These are phyloP conservation scores for Scheffersomyces cryptocercus DNA, from an alignment of 1,139 yeast genomes.

Conservation along the genomic window DNA sequence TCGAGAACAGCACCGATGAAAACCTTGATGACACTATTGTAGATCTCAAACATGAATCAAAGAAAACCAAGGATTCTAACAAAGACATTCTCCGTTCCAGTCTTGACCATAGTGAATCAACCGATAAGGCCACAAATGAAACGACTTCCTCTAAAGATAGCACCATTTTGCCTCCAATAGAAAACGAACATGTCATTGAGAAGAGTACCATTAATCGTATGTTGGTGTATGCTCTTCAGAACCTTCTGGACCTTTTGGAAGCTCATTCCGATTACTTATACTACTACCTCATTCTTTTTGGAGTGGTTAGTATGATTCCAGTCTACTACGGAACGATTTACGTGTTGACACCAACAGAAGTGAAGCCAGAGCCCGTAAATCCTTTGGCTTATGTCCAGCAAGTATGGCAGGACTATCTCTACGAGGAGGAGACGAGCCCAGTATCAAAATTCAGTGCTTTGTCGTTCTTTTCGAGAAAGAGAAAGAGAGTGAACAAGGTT, in stretches of 20 bases:
- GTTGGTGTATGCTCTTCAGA: constrained; percentile 3
- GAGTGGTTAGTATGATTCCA: not conserved
- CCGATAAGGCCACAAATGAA: not conserved
- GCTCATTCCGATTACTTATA: constrained; percentile 18
- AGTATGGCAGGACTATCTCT: constrained; percentile 12
- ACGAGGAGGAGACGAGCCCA: constrained; percentile 11
- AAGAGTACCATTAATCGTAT: not conserved
- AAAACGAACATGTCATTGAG: not conserved
- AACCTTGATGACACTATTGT: not conserved
- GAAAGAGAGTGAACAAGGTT: constrained; percentile 4
- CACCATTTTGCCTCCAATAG: not conserved
- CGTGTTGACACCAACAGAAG: not conserved
- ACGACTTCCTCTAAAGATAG: not conserved
- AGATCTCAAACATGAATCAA: not conserved
- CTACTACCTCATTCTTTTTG: constrained; percentile 12
- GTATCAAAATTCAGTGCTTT: constrained; percentile 3
- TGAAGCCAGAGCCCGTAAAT: constrained; percentile 5
- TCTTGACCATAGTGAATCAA: too few species aligned
- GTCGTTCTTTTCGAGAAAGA: constrained; percentile 6
- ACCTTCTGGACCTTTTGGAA: constrained; percentile 15
- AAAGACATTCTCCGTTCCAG: too few species aligned
- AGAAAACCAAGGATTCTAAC: too few species aligned
- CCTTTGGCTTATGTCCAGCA: constrained; percentile 8
- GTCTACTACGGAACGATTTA: not conserved
- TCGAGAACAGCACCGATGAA: not conserved